Base-by-base conservation (phyloP, 2,329 filamentous ascomycete species). In the Verticillium tricorpus region DNA sequence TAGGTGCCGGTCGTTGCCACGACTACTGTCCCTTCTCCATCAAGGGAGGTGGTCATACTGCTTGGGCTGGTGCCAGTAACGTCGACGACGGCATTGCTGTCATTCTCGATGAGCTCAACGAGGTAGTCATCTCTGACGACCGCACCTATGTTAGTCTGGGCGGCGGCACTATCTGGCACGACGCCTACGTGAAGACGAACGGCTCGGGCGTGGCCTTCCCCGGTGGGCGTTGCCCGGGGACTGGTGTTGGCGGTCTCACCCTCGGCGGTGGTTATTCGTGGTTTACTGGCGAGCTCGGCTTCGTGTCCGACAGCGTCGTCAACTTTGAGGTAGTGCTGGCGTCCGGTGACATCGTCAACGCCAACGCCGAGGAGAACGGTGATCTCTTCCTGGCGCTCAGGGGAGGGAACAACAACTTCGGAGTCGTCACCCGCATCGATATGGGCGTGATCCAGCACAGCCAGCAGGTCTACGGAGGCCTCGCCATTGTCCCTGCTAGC, bases 401-500 rank as follows among this genome's bases (percentile, higher is more conserved):
- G n/a, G 64, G 64, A 1, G 64, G 64, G 8, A 37, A 37, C 56
- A 64, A 64, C 58, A 66, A 66, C 60, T 66, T 66, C 31, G 63
- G 63, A 14, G 58, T 66, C 37, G 61, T 66, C 34, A 65, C 64
- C 57, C 57, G 57, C 25, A 59, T 61, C 25, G 60, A 61, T 15
- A 52, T 61, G 32, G 25, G 17, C 39, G 35, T 58, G 28, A 32
- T 61, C 35, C 34, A 39, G 34, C 56, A 58, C 56, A 40, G 34
- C 35, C 56, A 58, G 34, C 34, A 39, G 34, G 63, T 64, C 52
- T 62, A 61, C 17, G 78, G 78, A 28, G 70, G 73, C 19, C 74
- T 72, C 62, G 80, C 78, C 63, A 77, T 77, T 57, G 76, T 76
- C 54, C 68, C 69, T 34, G 62, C 63, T 17, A 59, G 56, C 37